A percentile compares a stretch with the other conserved stretches of the same genome.
Evolutionary conservation across 2,329 filamentous ascomycete species (phyloP).

Genomic region (Pestalotiopsis sp.): DNA sequence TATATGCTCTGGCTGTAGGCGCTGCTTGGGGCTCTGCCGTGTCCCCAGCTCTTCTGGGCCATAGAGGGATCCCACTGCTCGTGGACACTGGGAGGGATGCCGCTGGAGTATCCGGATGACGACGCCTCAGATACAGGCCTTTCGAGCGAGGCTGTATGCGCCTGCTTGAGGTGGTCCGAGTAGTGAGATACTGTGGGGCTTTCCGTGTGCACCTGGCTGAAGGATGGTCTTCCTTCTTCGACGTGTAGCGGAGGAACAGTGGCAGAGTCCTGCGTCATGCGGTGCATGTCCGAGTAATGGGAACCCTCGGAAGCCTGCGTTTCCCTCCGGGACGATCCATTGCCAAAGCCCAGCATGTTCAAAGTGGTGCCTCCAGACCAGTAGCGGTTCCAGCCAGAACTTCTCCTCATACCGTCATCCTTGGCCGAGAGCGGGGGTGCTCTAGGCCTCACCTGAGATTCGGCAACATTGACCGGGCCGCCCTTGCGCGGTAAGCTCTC

Average conservation of each 20-base stretch:
- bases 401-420: constrained; percentile 56
- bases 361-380: constrained; percentile 75
- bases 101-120: constrained; percentile 63
- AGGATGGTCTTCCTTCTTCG: constrained; percentile 57
- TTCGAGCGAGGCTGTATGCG: constrained; percentile 64
- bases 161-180: constrained; percentile 54
- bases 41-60: constrained; percentile 50
- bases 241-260: constrained; percentile 71
- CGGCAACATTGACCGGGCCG: constrained; percentile 22
- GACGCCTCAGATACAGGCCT: constrained; percentile 55
- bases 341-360: constrained; percentile 65
- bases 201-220: constrained; percentile 69
- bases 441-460: constrained; percentile 35
- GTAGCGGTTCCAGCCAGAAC: constrained; percentile 77
- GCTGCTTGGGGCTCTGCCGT: constrained; percentile 54
- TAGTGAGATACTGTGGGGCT: constrained; percentile 72
- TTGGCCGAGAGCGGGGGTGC: constrained; percentile 34
- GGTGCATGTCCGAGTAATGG: constrained; percentile 53
- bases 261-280: constrained; percentile 67
- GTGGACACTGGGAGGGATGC: constrained; percentile 65
- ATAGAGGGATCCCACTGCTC: constrained; percentile 57
- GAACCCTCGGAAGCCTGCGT: constrained; percentile 63
- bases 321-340: constrained; percentile 42
- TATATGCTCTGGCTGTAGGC: constrained; percentile 51
- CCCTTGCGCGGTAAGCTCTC: constrained; percentile 19